Evolutionary conservation across 1,284 basidiomycete species (phyloP).

Genomic region (Bjerkandera adusta): DNA sequence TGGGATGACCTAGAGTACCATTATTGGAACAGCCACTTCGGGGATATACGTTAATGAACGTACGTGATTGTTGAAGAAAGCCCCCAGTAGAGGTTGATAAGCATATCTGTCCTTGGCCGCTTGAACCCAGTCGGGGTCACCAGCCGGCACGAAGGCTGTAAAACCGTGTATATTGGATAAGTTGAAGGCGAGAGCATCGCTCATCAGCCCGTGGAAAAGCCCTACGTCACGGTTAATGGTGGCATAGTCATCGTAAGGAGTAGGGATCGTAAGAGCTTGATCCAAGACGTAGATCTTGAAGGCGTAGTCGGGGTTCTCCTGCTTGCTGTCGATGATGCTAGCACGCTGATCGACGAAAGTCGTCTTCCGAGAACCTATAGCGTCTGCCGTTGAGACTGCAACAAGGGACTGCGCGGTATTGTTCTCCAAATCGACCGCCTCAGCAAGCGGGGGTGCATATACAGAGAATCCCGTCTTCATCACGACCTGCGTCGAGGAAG

Average conservation of each 20-base stretch:
- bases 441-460: neutral
- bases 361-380: neutral
- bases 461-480: neutral
- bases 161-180: neutral
- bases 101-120: constrained; percentile 1
- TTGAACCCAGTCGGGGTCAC: neutral
- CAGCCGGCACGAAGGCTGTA: constrained; percentile 1
- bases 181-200: neutral
- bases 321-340: neutral
- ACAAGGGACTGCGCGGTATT: neutral
- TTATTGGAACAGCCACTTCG: neutral
- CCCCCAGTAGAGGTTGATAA: neutral
- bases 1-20: constrained; percentile 7
- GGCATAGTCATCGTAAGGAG: neutral
- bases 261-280: neutral
- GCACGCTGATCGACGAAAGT: neutral
- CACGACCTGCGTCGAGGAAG: neutral
- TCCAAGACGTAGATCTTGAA: neutral
- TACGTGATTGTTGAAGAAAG: constrained; percentile 7
- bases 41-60: neutral
- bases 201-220: neutral
- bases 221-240: neutral
- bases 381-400: neutral
- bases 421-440: neutral
- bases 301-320: neutral